Conservation (phyloP, 2,329 filamentous ascomycete species). For the Thielaviopsis ethacetica region DNA sequence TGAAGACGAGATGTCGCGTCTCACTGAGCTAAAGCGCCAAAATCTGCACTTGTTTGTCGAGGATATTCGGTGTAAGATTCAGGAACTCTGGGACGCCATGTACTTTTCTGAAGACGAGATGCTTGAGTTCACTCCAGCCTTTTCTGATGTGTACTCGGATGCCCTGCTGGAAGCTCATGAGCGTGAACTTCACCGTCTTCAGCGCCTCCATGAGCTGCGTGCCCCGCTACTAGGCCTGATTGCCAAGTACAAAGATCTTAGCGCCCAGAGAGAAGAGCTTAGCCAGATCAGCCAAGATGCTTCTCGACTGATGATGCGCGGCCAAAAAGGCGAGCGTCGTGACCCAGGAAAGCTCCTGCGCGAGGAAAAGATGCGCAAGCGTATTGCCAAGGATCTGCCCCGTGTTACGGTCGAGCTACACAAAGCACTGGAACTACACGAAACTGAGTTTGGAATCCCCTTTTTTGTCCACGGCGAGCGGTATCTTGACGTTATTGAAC, state of each 20-base stretch:
- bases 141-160: slow-evolving; percentile 94
- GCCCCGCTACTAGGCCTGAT: slow-evolving; percentile 68
- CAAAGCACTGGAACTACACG: slow-evolving; percentile 70
- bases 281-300: slow-evolving; percentile 87
- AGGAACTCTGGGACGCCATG: slow-evolving; percentile 86
- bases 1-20: slow-evolving; percentile 69
- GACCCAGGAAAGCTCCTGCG: slow-evolving; percentile 86
- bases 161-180: slow-evolving; percentile 90
- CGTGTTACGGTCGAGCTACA: slow-evolving; percentile 76
- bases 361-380: slow-evolving; percentile 97
- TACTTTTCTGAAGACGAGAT: slow-evolving; percentile 98
- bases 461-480: slow-evolving; percentile 87
- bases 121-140: slow-evolving; percentile 93
- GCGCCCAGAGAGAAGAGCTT: slow-evolving; percentile 76
- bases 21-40: slow-evolving; percentile 88
- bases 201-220: slow-evolving; percentile 71
- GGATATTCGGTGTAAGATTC: slow-evolving; percentile 75
- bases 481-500: slow-evolving; percentile 74
- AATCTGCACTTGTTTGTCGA: slow-evolving; percentile 94
- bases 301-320: slow-evolving; percentile 78
- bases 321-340: slow-evolving; percentile 82
- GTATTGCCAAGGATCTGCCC: slow-evolving; percentile 87
- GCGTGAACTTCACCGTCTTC: slow-evolving; percentile 68
- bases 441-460: slow-evolving; percentile 83
- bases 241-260: slow-evolving; percentile 65